phyloP scores from a whole-genome alignment of 495 filamentous ascomycete species.

The Extremus antarcticus region DNA sequence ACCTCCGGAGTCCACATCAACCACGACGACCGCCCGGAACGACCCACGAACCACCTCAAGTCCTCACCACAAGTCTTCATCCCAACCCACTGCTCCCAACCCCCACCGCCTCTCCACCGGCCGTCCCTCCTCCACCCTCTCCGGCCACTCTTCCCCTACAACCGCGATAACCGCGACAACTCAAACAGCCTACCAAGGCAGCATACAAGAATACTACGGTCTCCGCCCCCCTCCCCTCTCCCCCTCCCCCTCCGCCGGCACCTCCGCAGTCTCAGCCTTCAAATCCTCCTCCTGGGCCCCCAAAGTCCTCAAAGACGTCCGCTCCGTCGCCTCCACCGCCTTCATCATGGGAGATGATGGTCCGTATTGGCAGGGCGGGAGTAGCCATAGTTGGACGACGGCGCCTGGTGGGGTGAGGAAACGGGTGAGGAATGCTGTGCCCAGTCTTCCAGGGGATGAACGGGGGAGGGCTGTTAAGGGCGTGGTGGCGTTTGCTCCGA shows the following conservation, averaged over 20 bases:
- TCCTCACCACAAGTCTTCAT: background rate
- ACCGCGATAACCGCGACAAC: background rate
- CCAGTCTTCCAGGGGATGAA: constrained; percentile 32
- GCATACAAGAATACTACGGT: constrained; percentile 20
- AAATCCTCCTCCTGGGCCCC: constrained; percentile 67
- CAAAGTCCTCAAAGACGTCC: constrained; percentile 70
- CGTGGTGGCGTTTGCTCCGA: constrained; percentile 51
- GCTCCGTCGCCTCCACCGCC: constrained; percentile 60
- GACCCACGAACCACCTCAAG: background rate
- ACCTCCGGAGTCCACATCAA: background rate
- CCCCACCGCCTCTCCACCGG: constrained; percentile 11
- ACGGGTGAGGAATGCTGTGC: constrained; percentile 9
- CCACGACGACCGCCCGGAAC: background rate
- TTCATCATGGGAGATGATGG: constrained; percentile 73
- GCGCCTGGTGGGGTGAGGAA: constrained; percentile 5
- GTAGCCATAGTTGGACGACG: constrained; percentile 11
- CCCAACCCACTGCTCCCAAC: background rate
- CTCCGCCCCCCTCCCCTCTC: constrained; percentile 13
- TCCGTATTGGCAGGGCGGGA: constrained; percentile 16
- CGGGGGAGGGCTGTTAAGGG: constrained; percentile 58
- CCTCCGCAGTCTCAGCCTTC: constrained; percentile 57
- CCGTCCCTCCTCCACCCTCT: background rate
- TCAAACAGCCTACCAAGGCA: constrained; percentile 9
- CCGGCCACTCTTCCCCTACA: background rate
- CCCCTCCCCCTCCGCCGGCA: background rate